These are phyloP conservation scores for Aureobasidium sp. DNA, from an alignment of 2,329 filamentous ascomycete species.

Conservation along the genomic window DNA sequence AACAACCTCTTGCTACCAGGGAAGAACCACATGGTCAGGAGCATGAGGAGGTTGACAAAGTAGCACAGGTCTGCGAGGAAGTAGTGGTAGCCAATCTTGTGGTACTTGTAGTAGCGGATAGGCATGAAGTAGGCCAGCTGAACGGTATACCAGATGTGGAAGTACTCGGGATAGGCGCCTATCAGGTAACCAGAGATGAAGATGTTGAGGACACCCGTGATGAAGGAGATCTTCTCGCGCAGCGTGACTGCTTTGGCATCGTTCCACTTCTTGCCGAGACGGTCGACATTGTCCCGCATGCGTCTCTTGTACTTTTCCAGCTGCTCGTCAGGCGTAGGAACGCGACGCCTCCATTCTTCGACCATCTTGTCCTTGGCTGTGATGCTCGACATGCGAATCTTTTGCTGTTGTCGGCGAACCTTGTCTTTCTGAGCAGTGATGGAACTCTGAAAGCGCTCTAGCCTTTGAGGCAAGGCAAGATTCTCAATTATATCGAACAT, in stretches of 20 bases:
- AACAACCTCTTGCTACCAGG: constrained; percentile 84
- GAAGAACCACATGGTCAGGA: constrained; percentile 82
- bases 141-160: constrained; percentile 74
- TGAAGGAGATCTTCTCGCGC: constrained; percentile 92
- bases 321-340: constrained; percentile 84
- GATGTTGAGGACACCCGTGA: constrained; percentile 92
- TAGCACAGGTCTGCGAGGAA: constrained; percentile 97
- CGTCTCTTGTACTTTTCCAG: constrained; percentile 81
- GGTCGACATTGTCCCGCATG: constrained; percentile 83
- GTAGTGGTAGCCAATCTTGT: constrained; percentile 87
- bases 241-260: constrained; percentile 80
- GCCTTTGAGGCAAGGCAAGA: constrained; percentile 74
- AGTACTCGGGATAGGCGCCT: constrained; percentile 73
- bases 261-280: constrained; percentile 76
- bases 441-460: constrained; percentile 82
- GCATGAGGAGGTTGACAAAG: constrained; percentile 83
- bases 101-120: constrained; percentile 85
- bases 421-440: constrained; percentile 76
- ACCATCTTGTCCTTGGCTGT: constrained; percentile 82
- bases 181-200: constrained; percentile 94
- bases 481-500: constrained; percentile 94
- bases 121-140: constrained; percentile 81
- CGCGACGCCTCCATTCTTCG: constrained; percentile 80
- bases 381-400: constrained; percentile 63
- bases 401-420: constrained; percentile 73